These are phyloP conservation scores for Penicillium bovifimosum DNA, from an alignment of 495 filamentous ascomycete species.

Conservation along the genomic window DNA sequence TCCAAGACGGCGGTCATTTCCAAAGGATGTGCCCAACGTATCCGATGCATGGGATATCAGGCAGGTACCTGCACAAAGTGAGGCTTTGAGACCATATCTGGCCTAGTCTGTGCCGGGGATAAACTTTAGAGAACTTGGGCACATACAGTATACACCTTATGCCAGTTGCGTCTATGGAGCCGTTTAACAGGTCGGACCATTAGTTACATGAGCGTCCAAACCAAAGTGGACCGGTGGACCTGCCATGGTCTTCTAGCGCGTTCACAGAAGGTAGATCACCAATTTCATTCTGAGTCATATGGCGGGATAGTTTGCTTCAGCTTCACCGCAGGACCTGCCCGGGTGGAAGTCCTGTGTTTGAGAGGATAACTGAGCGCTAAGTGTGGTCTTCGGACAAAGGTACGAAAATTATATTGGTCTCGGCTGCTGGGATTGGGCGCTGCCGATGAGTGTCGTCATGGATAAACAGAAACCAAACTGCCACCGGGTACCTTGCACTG, in stretches of 20 bases:
- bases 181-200: neutral
- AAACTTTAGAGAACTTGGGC: slow-evolving; percentile 17
- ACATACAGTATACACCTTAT: slow-evolving; percentile 6
- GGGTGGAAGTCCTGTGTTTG: neutral
- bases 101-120: slow-evolving; percentile 2
- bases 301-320: neutral
- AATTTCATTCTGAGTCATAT: slow-evolving; percentile 7
- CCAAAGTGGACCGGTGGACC: slow-evolving; percentile 1
- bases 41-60: slow-evolving; percentile 12
- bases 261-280: slow-evolving; percentile 5
- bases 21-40: slow-evolving; percentile 15
- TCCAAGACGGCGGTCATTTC: neutral
- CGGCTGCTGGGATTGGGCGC: neutral
- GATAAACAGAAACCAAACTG: neutral
- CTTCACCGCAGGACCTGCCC: slow-evolving; percentile 1
- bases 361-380: neutral
- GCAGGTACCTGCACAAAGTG: slow-evolving; percentile 18
- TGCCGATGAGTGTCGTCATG: neutral
- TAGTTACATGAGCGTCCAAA: neutral
- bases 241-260: slow-evolving; percentile 7
- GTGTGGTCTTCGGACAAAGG: neutral
- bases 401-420: neutral
- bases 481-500: slow-evolving; percentile 1
- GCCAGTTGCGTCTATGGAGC: slow-evolving; percentile 1
- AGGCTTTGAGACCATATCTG: slow-evolving; percentile 12